Conservation (phyloP, 192 early-diverging fungal species). For the Mortierella hygrophila region DNA sequence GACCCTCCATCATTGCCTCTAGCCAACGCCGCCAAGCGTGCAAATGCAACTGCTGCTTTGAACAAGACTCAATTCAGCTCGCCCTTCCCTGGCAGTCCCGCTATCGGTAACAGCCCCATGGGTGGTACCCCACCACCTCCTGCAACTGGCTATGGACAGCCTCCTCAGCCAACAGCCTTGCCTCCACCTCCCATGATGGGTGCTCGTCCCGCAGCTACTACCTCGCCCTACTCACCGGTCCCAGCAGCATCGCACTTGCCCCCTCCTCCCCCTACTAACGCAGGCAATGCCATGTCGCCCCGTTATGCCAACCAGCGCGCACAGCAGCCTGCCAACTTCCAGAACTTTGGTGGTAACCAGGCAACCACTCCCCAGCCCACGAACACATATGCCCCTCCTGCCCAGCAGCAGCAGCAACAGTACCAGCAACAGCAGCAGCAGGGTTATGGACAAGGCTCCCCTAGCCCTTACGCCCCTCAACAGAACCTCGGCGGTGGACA, state of each 20-base stretch:
- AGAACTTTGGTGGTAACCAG: conserved; percentile 34
- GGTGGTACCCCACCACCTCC: conserved; percentile 58
- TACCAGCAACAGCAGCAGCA: conserved; percentile 36
- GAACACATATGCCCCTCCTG: conserved; percentile 44
- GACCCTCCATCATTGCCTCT: conserved; percentile 64
- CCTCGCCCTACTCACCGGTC: conserved; percentile 56
- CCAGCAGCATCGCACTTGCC: conserved; percentile 53
- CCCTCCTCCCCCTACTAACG: conserved; percentile 37
- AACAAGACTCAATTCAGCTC: conserved; percentile 55
- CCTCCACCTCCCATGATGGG: conserved; percentile 54
- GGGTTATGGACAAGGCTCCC: conserved; percentile 19
- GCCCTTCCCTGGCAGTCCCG: conserved; percentile 55
- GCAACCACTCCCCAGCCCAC: conserved; percentile 24
- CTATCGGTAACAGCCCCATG: conserved; percentile 44
- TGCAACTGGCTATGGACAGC: conserved; percentile 43
- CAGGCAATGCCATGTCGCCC: conserved; percentile 38
- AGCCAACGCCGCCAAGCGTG: conserved; percentile 38
- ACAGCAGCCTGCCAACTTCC: conserved; percentile 29
- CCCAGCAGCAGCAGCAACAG: conserved; percentile 33
- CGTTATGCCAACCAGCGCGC: conserved; percentile 47
- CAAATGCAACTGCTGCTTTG: conserved; percentile 55
- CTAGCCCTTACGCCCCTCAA: conserved; percentile 30
- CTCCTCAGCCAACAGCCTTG: conserved; percentile 43
- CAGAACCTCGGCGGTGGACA: conserved; percentile 20
- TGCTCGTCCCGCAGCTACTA: conserved; percentile 32